Conservation (phyloP, 2,329 filamentous ascomycete genomes). For the Chrysoporthe cubensis region DNA sequence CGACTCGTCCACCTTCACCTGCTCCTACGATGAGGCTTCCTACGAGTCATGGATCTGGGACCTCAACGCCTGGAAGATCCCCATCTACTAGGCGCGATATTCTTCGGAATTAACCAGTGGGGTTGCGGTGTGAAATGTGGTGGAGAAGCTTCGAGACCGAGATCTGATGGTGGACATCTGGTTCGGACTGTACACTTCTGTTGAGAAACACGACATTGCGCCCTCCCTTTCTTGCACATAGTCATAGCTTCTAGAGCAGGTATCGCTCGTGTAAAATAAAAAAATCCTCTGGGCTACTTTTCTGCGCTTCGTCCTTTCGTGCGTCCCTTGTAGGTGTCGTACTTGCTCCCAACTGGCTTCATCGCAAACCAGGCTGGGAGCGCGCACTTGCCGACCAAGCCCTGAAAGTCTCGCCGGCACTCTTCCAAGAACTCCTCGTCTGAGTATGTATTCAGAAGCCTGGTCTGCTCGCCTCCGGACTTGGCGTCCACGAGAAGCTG, state of each 20-base stretch:
- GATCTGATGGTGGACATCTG: neutral
- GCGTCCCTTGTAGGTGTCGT: neutral
- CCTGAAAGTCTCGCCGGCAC: constrained; percentile 13
- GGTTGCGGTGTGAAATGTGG: neutral
- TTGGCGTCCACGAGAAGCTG: constrained; percentile 26
- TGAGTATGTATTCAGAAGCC: constrained; percentile 25
- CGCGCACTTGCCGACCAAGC: constrained; percentile 19
- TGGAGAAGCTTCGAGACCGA: neutral
- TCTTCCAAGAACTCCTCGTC: constrained; percentile 25
- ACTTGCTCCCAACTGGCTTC: constrained; percentile 23
- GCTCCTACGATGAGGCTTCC: constrained; percentile 29
- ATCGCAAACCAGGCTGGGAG: constrained; percentile 23
- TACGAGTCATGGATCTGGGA: constrained; percentile 30
- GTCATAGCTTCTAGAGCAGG: neutral
- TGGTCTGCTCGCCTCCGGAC: constrained; percentile 25
- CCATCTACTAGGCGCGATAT: constrained; percentile 26
- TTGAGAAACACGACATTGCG: neutral
- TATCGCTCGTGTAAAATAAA: neutral
- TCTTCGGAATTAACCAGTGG: neutral
- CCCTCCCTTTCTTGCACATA: neutral
- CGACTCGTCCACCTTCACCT: constrained; percentile 26
- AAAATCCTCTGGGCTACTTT: neutral
- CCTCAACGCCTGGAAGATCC: constrained; percentile 28
- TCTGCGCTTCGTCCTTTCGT: neutral
- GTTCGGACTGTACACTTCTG: neutral